Percentiles rank a stretch among this genome's conserved stretches.
Conservation (phyloP, 768 basidiomycete species). For the Stropharia rugosoannulata region DNA sequence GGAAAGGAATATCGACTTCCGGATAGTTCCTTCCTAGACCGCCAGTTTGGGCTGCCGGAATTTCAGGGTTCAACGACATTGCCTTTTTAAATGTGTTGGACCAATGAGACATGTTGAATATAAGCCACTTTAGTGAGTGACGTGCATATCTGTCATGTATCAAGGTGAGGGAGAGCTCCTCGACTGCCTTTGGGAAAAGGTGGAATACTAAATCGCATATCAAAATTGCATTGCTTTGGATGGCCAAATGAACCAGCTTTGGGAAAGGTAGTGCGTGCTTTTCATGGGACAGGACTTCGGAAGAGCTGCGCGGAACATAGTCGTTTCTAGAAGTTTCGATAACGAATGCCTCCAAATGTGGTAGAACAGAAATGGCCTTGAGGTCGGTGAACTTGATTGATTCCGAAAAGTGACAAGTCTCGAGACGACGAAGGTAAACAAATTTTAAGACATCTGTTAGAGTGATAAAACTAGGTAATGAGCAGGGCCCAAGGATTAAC, state of each 20-base stretch:
- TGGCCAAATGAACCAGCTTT: background rate
- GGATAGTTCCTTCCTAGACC: too few species aligned
- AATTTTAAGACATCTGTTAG: background rate
- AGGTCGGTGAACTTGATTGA: conserved; percentile 7
- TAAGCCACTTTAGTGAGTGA: too few species aligned
- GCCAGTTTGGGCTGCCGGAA: too few species aligned
- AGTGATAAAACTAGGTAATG: background rate
- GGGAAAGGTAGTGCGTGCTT: background rate
- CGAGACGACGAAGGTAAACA: conserved; percentile 2
- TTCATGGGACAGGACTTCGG: background rate
- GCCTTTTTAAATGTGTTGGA: background rate
- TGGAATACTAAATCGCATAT: background rate
- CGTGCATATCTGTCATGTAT: background rate
- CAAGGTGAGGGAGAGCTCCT: background rate
- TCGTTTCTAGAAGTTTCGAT: background rate
- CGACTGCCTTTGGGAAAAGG: background rate
- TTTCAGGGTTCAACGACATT: too few species aligned
- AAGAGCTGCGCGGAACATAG: background rate
- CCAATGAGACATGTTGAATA: background rate
- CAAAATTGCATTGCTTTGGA: background rate
- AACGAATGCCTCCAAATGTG: background rate
- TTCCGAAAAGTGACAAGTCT: background rate
- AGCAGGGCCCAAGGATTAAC: conserved; percentile 3
- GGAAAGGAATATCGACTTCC: too few species aligned
- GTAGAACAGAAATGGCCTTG: background rate